Evolutionary conservation across 768 basidiomycete species (phyloP).

Genomic region (Multifurca ochricompacta): DNA sequence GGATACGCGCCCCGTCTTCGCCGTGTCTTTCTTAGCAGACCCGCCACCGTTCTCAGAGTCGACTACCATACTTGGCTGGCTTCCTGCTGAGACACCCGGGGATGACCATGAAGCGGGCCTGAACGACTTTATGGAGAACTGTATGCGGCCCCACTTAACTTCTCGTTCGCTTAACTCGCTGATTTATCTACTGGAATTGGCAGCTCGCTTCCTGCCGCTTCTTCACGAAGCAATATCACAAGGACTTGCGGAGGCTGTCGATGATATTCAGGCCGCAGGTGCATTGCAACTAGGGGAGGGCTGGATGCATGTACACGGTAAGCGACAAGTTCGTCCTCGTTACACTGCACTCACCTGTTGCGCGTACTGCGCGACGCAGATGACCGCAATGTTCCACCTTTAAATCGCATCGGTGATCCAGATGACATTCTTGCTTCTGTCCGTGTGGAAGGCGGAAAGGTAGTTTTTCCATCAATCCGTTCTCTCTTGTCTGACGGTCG

Average conservation of each 20-base stretch:
- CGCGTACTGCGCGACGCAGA: slow-evolving; percentile 31
- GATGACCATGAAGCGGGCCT: slow-evolving; percentile 41
- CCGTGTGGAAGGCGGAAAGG: slow-evolving; percentile 61
- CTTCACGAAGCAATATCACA: slow-evolving; percentile 53
- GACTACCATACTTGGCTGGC: slow-evolving; percentile 19
- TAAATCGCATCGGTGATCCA: slow-evolving; percentile 71
- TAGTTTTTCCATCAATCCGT: slow-evolving; percentile 24
- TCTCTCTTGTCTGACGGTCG: background rate
- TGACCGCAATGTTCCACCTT: slow-evolving; percentile 62
- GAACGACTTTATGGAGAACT: slow-evolving; percentile 65
- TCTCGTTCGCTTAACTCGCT: background rate
- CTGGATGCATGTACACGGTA: slow-evolving; percentile 83
- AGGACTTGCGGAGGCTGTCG: slow-evolving; percentile 47
- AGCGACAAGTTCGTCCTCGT: background rate
- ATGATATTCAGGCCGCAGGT: slow-evolving; percentile 57
- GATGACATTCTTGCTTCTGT: slow-evolving; percentile 81
- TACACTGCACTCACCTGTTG: background rate
- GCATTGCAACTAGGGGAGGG: slow-evolving; percentile 61
- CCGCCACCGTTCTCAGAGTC: slow-evolving; percentile 15
- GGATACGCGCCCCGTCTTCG: slow-evolving; percentile 14
- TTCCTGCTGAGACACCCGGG: slow-evolving; percentile 21
- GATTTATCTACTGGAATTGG: background rate
- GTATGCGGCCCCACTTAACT: slow-evolving; percentile 39
- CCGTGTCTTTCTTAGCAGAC: slow-evolving; percentile 15
- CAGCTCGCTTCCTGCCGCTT: slow-evolving; percentile 23